Percentiles rank a stretch among this genome's conserved stretches.
Conservation (phyloP, 2,329 filamentous ascomycete species). For the Pseudomassariella vexata region DNA sequence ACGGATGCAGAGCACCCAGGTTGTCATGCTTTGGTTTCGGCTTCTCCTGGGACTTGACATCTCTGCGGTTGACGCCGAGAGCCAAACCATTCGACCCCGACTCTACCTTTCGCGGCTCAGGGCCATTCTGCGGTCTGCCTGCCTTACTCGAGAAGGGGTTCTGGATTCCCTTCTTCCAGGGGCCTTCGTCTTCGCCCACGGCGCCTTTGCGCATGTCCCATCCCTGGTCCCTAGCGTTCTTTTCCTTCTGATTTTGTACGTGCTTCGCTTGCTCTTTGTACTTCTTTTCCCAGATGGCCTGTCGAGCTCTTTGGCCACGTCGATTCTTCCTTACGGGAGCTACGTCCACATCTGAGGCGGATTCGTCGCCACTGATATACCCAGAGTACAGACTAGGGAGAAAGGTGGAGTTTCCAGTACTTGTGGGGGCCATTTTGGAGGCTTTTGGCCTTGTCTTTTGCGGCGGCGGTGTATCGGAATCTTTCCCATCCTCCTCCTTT, state of each 20-base stretch:
- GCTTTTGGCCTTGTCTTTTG: slow-evolving; percentile 26
- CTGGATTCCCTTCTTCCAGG: slow-evolving; percentile 47
- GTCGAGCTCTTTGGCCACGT: slow-evolving; percentile 70
- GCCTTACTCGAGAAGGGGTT: slow-evolving; percentile 21
- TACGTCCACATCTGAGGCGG: slow-evolving; percentile 60
- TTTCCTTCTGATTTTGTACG: slow-evolving; percentile 34
- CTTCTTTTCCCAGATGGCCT: slow-evolving; percentile 76
- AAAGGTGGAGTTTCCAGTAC: slow-evolving; percentile 49
- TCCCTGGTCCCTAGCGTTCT: slow-evolving; percentile 37
- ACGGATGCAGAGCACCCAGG: slow-evolving; percentile 52
- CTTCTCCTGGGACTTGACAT: slow-evolving; percentile 19
- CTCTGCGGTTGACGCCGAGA: not conserved
- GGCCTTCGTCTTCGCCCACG: slow-evolving; percentile 37
- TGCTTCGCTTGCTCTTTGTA: slow-evolving; percentile 68
- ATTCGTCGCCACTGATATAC: slow-evolving; percentile 73
- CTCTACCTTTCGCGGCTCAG: slow-evolving; percentile 1
- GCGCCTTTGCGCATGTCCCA: slow-evolving; percentile 56
- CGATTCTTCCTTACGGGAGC: slow-evolving; percentile 64
- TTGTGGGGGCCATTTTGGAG: slow-evolving; percentile 12
- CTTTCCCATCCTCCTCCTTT: slow-evolving; percentile 20
- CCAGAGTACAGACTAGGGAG: slow-evolving; percentile 73
- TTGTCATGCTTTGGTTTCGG: slow-evolving; percentile 40
- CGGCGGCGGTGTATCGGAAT: slow-evolving; percentile 18
- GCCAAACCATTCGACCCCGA: too few species aligned
- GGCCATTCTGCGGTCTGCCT: slow-evolving; percentile 4